Conservation (phyloP, 177 flowering plant species). For the Vitis hybrid region DNA sequence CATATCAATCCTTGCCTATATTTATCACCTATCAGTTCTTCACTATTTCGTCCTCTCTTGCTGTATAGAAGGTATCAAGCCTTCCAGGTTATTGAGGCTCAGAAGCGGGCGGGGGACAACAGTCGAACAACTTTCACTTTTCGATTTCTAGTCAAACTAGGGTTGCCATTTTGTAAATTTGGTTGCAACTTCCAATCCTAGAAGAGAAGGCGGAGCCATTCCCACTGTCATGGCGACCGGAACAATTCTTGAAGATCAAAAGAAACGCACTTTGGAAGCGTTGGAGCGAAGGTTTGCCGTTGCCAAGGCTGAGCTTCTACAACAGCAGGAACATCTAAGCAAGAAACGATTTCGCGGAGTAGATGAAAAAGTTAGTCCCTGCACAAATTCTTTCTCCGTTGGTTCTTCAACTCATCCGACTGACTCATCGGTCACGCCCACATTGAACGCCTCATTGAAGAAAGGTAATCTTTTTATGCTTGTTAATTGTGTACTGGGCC, state of each 20-base stretch:
- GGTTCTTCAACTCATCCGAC: conserved; percentile 3
- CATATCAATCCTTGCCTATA: too few relatives aligned
- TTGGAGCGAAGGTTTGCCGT: conserved; percentile 57
- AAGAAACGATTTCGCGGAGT: conserved; percentile 20
- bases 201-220: too few relatives aligned
- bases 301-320: conserved; percentile 52
- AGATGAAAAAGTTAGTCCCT: conserved; percentile 7
- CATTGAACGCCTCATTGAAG: conserved; percentile 20
- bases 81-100: too few relatives aligned
- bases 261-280: conserved; percentile 60
- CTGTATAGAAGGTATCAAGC: too few relatives aligned
- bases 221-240: conserved; percentile 19
- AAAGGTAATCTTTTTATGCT: conserved; percentile 26
- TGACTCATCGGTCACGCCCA: conserved; percentile 7
- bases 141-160: too few relatives aligned
- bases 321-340: conserved; percentile 34
- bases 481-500: background rate
- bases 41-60: too few relatives aligned
- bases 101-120: too few relatives aligned
- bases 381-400: conserved; percentile 6
- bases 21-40: too few relatives aligned
- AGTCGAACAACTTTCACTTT: too few relatives aligned
- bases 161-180: too few relatives aligned
- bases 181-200: too few relatives aligned
- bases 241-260: conserved; percentile 28